A percentile compares a stretch with the other conserved stretches of the same genome.
Conservation (phyloP, 495 filamentous ascomycete species). For the Aspergillus panamensis region DNA sequence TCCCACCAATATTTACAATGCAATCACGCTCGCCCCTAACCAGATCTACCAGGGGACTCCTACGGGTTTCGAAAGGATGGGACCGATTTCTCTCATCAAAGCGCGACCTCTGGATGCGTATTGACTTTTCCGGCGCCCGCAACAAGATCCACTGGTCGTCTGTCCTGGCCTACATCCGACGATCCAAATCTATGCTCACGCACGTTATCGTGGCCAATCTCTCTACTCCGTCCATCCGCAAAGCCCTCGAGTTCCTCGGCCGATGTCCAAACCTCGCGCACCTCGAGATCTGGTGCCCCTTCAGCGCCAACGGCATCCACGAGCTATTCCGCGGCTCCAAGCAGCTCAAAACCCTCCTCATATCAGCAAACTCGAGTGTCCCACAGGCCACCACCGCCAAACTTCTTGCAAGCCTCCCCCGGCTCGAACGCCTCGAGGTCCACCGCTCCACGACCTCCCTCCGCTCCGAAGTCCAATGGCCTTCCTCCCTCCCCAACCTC, state of each 20-base stretch:
- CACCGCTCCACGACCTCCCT: conserved; percentile 24
- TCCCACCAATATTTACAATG: background rate
- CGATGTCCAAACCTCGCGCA: conserved; percentile 38
- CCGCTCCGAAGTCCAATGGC: conserved; percentile 23
- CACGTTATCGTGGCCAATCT: conserved; percentile 37
- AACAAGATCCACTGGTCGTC: conserved; percentile 37
- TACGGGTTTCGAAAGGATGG: conserved; percentile 55
- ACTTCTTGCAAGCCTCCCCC: conserved; percentile 37
- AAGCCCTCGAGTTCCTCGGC: conserved; percentile 34
- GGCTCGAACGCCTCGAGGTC: conserved; percentile 42
- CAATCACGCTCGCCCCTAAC: background rate
- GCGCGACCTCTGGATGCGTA: conserved; percentile 46
- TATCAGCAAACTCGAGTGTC: conserved; percentile 35
- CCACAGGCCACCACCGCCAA: conserved; percentile 32
- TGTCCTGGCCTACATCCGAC: conserved; percentile 43
- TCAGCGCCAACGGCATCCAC: conserved; percentile 26
- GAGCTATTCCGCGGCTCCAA: conserved; percentile 32
- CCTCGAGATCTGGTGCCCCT: conserved; percentile 29
- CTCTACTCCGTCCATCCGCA: conserved; percentile 24
- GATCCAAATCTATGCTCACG: conserved; percentile 39
- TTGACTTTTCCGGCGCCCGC: conserved; percentile 48
- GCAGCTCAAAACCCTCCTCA: conserved; percentile 39
- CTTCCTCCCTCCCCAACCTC: conserved; percentile 33
- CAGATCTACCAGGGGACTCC: conserved; percentile 33
- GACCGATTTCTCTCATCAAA: conserved; percentile 40